These are phyloP conservation scores for Exophiala xenobiotica DNA, from an alignment of 2,329 filamentous ascomycete species.

Conservation along the genomic window DNA sequence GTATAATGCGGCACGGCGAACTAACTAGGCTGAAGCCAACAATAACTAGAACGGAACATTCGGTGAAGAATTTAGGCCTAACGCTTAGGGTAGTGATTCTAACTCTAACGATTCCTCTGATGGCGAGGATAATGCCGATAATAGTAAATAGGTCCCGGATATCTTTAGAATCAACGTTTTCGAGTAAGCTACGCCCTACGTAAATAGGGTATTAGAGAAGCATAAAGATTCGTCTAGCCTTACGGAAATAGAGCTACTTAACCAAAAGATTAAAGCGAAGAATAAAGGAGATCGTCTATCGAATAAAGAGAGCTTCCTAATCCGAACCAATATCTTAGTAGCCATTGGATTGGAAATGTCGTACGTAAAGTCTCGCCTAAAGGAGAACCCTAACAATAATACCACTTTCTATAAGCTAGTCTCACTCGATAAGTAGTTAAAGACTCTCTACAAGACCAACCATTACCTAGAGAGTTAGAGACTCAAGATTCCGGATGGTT, in stretches of 20 bases:
- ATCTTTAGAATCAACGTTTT: neutral
- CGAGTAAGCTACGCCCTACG: constrained; percentile 1
- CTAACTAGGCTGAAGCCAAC: constrained; percentile 1
- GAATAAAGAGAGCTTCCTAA: constrained; percentile 1
- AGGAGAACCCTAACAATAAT: neutral
- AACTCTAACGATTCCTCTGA: neutral
- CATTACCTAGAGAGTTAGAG: neutral
- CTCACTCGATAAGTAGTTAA: constrained; percentile 2
- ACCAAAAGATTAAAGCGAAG: constrained; percentile 1
- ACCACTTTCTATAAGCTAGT: neutral
- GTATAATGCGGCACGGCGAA: neutral
- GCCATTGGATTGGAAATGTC: constrained; percentile 3
- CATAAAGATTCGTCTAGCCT: constrained; percentile 2
- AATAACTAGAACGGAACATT: neutral
- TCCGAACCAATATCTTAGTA: neutral
- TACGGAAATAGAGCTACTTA: neutral
- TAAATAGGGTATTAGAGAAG: neutral
- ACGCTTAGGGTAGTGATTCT: constrained; percentile 2
- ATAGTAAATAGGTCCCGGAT: neutral
- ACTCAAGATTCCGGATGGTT: constrained; percentile 1
- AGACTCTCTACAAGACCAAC: neutral
- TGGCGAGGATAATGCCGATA: neutral
- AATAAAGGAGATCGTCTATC: neutral
- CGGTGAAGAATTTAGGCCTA: constrained; percentile 2
- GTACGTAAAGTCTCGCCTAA: constrained; percentile 1